These are phyloP conservation scores for Fusarium agapanthi DNA, from an alignment of 2,329 filamentous ascomycete species.

Conservation along the genomic window DNA sequence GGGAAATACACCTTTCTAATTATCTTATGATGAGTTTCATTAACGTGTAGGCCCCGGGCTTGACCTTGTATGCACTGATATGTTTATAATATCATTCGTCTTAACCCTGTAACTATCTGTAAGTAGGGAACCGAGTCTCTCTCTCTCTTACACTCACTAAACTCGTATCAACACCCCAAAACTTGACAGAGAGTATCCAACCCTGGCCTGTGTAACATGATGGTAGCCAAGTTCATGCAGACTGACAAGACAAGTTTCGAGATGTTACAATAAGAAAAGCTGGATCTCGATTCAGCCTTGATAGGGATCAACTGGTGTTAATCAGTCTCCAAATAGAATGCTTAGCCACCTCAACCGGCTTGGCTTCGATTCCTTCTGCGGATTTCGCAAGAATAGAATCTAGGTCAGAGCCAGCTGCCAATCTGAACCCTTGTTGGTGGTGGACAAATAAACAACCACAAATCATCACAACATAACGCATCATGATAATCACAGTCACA, in stretches of 20 bases:
- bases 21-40: not conserved
- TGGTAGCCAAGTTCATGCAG: conserved; percentile 16
- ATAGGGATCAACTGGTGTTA: not conserved
- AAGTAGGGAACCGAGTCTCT: no score
- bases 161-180: not conserved
- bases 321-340: not conserved
- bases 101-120: not conserved
- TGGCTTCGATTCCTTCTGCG: not conserved
- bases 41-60: no score
- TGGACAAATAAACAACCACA: conserved; percentile 12
- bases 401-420: conserved; percentile 1
- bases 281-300: conserved; percentile 27
- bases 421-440: not conserved
- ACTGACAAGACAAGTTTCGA: conserved; percentile 11
- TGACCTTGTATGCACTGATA: not conserved
- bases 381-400: not conserved
- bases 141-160: not conserved
- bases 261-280: conserved; percentile 7
- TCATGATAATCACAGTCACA: conserved; percentile 5
- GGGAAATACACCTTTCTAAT: not conserved
- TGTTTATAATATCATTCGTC: not conserved
- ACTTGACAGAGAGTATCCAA: not conserved
- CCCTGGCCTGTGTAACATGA: conserved; percentile 14
- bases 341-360: conserved; percentile 1
- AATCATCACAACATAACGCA: conserved; percentile 5